Conservation (phyloP, 257 asterid genomes). For the Solanum tarijense region DNA sequence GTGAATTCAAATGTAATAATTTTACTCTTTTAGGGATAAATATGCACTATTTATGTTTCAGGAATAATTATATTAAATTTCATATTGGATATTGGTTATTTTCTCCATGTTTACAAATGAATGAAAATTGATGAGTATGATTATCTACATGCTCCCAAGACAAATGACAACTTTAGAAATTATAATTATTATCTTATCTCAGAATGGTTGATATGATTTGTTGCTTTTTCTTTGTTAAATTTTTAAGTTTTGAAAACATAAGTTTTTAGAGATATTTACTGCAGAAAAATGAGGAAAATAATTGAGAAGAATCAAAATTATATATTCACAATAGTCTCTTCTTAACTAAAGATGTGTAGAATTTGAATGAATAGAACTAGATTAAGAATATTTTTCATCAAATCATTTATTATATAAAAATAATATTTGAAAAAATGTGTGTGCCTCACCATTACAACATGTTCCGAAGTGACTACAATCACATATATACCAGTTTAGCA, state of each 20-base stretch:
- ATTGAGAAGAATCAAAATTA: neutral
- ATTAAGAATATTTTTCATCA: neutral
- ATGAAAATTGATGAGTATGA: neutral
- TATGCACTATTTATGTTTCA: neutral
- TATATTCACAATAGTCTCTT: neutral
- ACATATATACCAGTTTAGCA: neutral
- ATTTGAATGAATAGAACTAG: neutral
- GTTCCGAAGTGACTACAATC: neutral
- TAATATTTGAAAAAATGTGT: no score
- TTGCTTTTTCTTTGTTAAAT: neutral
- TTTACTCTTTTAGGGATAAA: neutral
- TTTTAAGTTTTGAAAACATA: neutral
- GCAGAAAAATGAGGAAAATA: neutral
- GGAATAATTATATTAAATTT: neutral
- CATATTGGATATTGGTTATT: neutral
- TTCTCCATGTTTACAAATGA: neutral
- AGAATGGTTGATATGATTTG: neutral
- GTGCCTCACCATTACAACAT: neutral
- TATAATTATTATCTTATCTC: neutral
- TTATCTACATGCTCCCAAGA: neutral
- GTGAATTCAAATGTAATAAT: neutral
- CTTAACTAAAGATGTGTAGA: neutral
- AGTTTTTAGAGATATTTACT: neutral
- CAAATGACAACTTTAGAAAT: neutral
- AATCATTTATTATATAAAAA: neutral